These are phyloP conservation scores for Tolypocladium sp. DNA, from an alignment of 2,329 filamentous ascomycete species.

Conservation along the genomic window DNA sequence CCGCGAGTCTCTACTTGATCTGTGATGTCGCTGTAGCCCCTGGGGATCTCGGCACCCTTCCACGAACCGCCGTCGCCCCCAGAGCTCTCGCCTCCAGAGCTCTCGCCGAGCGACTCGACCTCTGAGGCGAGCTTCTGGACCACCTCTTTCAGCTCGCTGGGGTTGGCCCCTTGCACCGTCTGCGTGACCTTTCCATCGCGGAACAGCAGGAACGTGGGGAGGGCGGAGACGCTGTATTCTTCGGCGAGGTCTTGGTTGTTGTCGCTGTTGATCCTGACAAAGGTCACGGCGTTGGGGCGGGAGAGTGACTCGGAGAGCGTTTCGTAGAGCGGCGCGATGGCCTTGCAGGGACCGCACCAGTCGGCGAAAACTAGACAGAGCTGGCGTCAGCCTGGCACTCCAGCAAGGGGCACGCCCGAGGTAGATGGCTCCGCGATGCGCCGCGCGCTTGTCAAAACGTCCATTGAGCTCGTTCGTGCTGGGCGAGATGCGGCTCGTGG, in stretches of 20 bases:
- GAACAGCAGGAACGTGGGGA: slow-evolving; percentile 91
- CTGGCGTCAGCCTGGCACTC: slow-evolving; percentile 7
- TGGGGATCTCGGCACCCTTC: slow-evolving; percentile 66
- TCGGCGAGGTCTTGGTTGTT: slow-evolving; percentile 62
- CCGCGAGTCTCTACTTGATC: slow-evolving; percentile 70
- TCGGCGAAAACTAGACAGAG: slow-evolving; percentile 66
- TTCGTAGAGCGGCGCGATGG: slow-evolving; percentile 77
- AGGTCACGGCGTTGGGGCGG: slow-evolving; percentile 63
- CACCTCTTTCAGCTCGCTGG: slow-evolving; percentile 57
- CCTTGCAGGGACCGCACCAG: slow-evolving; percentile 77
- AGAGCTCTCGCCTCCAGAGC: slow-evolving; percentile 27
- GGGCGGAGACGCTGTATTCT: slow-evolving; percentile 64
- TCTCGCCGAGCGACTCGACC: slow-evolving; percentile 45
- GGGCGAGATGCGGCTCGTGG: background rate
- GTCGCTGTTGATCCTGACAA: slow-evolving; percentile 82
- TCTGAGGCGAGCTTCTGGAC: slow-evolving; percentile 64
- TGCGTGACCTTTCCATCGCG: slow-evolving; percentile 59
- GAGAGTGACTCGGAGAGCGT: slow-evolving; percentile 63
- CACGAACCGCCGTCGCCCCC: slow-evolving; percentile 43
- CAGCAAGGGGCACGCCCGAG: background rate
- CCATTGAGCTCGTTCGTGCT: background rate
- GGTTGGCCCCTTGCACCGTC: slow-evolving; percentile 67
- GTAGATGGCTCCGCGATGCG: too few relatives aligned
- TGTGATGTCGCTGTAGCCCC: slow-evolving; percentile 77
- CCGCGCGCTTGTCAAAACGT: background rate